Evolutionary conservation across 345 rosid species (phyloP).

Genomic region (Leavenworthia alabamica): DNA sequence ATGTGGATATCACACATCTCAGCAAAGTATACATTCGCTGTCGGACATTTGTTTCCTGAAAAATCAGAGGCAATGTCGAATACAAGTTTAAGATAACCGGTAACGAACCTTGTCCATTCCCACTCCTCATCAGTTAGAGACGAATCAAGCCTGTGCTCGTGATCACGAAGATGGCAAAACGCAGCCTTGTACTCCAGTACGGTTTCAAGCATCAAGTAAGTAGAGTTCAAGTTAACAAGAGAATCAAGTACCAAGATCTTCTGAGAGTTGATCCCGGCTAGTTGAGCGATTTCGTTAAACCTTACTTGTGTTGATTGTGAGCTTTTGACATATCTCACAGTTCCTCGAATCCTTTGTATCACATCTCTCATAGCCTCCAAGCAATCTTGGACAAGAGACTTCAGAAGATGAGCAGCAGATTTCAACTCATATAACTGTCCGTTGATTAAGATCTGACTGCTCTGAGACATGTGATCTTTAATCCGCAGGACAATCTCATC

Average conservation of each 20-base stretch:
- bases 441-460: constrained; percentile 47
- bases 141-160: constrained; percentile 44
- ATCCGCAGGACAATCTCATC: constrained; percentile 62
- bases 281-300: constrained; percentile 66
- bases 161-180: constrained; percentile 58
- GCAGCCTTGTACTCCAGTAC: constrained; percentile 58
- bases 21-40: constrained; percentile 81
- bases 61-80: constrained; percentile 54
- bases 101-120: constrained; percentile 60
- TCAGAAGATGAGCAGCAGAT: constrained; percentile 62
- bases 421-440: constrained; percentile 70
- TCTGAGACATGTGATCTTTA: constrained; percentile 55
- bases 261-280: constrained; percentile 49
- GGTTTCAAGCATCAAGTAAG: constrained; percentile 72
- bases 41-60: constrained; percentile 52
- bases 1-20: constrained; percentile 82
- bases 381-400: constrained; percentile 60
- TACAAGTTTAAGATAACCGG: constrained; percentile 54
- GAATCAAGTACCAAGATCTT: constrained; percentile 60
- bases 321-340: constrained; percentile 70
- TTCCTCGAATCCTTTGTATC: constrained; percentile 64
- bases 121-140: constrained; percentile 67
- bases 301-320: constrained; percentile 53
- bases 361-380: constrained; percentile 53
- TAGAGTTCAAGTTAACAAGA: constrained; percentile 60